Evolutionary conservation across 305 asterid genomes (phyloP).

Genomic region (Rubia tinctorum): DNA sequence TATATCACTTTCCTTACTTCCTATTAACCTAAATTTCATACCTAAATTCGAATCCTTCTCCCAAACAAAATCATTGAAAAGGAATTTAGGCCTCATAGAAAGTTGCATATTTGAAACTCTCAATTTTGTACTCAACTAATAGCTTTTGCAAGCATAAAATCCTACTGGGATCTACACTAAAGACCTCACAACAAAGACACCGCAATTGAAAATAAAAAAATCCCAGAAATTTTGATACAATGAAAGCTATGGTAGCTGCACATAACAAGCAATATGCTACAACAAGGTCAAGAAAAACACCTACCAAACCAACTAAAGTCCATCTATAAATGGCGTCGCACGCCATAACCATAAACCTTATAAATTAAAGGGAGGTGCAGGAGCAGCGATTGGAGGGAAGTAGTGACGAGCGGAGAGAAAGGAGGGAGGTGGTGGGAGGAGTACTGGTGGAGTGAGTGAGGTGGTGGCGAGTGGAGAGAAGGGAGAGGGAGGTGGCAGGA

Average conservation of each 20-base stretch:
- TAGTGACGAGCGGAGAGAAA: too few species aligned
- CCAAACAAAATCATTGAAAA: slow-evolving; percentile 42
- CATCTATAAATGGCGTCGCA: slow-evolving; percentile 56
- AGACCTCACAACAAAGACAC: slow-evolving; percentile 71
- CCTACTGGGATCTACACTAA: slow-evolving; percentile 31
- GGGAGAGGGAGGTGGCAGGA: too few species aligned
- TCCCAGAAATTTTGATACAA: slow-evolving; percentile 63
- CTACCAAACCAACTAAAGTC: slow-evolving; percentile 70
- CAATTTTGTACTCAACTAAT: slow-evolving; percentile 59
- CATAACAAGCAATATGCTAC: slow-evolving; percentile 73
- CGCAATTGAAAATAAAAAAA: slow-evolving; percentile 65
- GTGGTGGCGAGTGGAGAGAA: too few species aligned
- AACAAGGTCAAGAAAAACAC: slow-evolving; percentile 80
- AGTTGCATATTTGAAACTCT: slow-evolving; percentile 54
- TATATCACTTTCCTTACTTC: slow-evolving; percentile 23
- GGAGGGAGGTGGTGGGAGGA: too few species aligned
- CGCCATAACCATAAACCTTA: slow-evolving; percentile 38
- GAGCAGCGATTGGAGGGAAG: too few species aligned
- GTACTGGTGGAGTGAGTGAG: too few species aligned
- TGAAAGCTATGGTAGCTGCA: slow-evolving; percentile 63
- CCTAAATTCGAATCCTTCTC: slow-evolving; percentile 20
- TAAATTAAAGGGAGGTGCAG: background rate
- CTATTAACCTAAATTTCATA: slow-evolving; percentile 23
- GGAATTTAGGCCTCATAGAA: slow-evolving; percentile 53
- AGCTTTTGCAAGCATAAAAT: slow-evolving; percentile 54